Base-by-base conservation (phyloP, 352 stramenopile genomes). In the Elongisporangium anandrum region DNA sequence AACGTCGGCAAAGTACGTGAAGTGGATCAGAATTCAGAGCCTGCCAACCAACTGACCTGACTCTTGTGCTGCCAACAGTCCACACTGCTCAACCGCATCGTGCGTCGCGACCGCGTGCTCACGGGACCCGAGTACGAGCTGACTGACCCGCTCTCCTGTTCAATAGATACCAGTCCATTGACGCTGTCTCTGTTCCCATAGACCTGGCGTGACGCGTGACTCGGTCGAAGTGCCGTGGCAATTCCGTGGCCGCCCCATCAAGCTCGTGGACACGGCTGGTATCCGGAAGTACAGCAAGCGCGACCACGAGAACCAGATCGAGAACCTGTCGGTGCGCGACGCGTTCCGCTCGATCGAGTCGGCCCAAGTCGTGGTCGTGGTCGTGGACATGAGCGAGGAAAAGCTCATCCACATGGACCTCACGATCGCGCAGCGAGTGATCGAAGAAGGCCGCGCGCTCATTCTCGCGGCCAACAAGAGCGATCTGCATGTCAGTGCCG, bases 391-490 rank as follows among this genome's bases (percentile, higher is more conserved):
- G 75, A 92, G 79, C 54, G 68, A 90, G 59, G 69, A 81, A 10
- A 88, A 92, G 60, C 73, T 94, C 29, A 90, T 92, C 57, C 80
- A 94, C 69, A 88, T 94, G 80, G 85, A 94, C 57, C 70, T 92
- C 19, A 92, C 85, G 16, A 94, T 94, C 60, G 85, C 85, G 3
- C 79, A 90, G 53, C 79, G 77, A 10, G 83, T 92, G 55, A 83
- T 94, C 39, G 83, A 94, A 52, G 81, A 94, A 63, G 85, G 85
- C 7, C 82, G 82, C 26, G 81, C 68, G 3, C 66, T 94, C 4
- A 82, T 94, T 24, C 72, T 94, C 39, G 80, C 71, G 3, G 85
- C 82, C 22, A 94, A 94, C 70, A 94, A 94, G 60, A 82, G 77
- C 54, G 85, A 94, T 39, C 60, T 92, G 15, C 65, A 72, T 0